Evolutionary conservation across 345 rosid species (phyloP), one percentile per base, ranked within the genome.

Genomic region (Crucihimalaya himalaica): DNA sequence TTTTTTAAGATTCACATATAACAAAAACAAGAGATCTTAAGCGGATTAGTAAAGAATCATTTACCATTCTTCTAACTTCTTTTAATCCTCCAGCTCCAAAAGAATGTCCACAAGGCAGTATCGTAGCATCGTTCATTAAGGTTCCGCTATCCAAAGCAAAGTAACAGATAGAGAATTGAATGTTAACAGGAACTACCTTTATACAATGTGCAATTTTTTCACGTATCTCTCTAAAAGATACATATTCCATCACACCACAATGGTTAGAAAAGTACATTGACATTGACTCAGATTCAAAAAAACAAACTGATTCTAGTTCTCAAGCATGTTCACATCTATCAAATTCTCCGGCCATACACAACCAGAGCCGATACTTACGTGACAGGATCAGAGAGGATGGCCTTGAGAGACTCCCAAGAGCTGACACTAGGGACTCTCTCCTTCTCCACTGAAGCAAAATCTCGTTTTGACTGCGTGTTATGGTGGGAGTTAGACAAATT

Each of bases 31-130:
- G 56, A 34, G 37, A 72, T 31, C 8, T 61, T 25, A 3, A 34
- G 0, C 23, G n/a, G 57, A 28, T 14, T 62, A 16, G 51, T 21
- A 63, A 52, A 27, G 50, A 58, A 72, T 50, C 70, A 81, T 78
- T 72, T 46, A 93, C 97, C 85, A 71, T 73, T 85, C 87, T 80
- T 63, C 77, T 71, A 45, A 89, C 81, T 48, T 90, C 82, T 43
- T 81, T 85, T 28, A 91, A 70, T 27, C 98, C 98, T 63, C 74
- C 87, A 14, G 80, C 74, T 43, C 96, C 94, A 84, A 91, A 93
- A 54, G 98, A 91, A 82, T 93, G 98, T 18, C 98, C 97, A 75
- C 97, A 93, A n/a, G 89, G 89, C 82, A 93, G 78, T 60, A 90
- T 90, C 79, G 86, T 85, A 5, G 98, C 98, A 73, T 93, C 98